Percentiles rank a stretch among this genome's conserved stretches.
These are phyloP conservation scores for Trichosporon coremiiforme DNA, from an alignment of 1,284 basidiomycete genomes.

Conservation along the genomic window DNA sequence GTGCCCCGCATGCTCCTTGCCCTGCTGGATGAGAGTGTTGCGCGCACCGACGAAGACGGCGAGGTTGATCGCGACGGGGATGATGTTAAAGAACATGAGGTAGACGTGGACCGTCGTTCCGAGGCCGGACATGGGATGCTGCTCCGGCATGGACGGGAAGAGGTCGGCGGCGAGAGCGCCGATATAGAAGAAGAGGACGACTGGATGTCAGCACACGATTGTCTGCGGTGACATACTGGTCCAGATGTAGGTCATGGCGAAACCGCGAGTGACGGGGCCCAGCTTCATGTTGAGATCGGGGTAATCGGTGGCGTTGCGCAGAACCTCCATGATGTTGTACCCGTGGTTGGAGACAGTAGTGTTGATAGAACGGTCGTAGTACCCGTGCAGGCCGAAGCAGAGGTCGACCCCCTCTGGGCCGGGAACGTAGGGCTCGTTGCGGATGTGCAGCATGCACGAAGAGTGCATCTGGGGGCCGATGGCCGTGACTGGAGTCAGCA, in stretches of 20 bases:
- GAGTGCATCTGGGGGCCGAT: neutral
- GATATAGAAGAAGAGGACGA: neutral
- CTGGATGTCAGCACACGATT: neutral
- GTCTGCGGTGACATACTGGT: neutral
- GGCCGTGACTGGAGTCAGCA: neutral
- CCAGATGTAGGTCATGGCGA: neutral
- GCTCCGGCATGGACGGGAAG: neutral
- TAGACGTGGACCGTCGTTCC: neutral
- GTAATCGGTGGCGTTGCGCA: neutral
- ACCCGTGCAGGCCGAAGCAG: neutral
- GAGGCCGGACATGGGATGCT: neutral
- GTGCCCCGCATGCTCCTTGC: neutral
- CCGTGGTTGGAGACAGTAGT: neutral
- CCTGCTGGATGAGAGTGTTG: neutral
- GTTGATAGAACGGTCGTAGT: neutral
- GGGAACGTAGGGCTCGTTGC: neutral
- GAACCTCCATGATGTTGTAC: slow-evolving; percentile 3
- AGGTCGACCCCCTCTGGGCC: neutral
- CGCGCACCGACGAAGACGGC: neutral
- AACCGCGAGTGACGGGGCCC: neutral
- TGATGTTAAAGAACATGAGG: neutral
- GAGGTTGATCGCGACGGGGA: slow-evolving; percentile 6
- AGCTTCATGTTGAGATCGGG: neutral
- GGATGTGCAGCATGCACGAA: neutral
- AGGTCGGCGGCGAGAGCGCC: neutral